Conservation (phyloP, 805 yeast genomes). For the Phaffomyces antillensis region DNA sequence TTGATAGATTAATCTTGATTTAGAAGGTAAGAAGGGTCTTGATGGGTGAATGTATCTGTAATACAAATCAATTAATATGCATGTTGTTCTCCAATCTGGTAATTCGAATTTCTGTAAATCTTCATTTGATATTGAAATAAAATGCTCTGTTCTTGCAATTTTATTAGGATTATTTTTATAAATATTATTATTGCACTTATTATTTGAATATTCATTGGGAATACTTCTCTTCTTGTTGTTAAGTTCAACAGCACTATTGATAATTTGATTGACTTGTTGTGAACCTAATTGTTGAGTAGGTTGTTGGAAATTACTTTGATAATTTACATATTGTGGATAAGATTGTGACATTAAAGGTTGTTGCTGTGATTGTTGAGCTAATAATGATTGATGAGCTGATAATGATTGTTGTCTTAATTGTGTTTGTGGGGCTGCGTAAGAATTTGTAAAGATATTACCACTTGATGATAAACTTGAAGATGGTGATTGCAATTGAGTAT, state of each 20-base stretch:
- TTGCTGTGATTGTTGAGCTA: too few relatives aligned
- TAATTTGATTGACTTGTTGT: neutral
- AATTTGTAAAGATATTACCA: neutral
- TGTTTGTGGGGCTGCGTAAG: neutral
- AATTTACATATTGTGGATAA: neutral
- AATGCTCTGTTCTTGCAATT: slow-evolving; percentile 9
- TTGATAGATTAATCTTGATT: slow-evolving; percentile 24
- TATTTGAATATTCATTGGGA: too few relatives aligned
- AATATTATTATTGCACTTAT: neutral
- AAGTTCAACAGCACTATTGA: too few relatives aligned
- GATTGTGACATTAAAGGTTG: neutral
- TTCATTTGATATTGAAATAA: slow-evolving; percentile 21
- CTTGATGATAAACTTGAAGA: neutral
- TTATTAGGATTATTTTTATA: neutral
- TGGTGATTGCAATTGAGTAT: neutral
- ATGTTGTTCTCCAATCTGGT: slow-evolving; percentile 30
- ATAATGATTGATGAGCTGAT: neutral
- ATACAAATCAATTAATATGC: slow-evolving; percentile 30
- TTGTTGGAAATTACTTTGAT: neutral
- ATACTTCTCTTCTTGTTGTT: too few relatives aligned
- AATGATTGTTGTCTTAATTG: too few relatives aligned
- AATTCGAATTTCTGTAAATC: slow-evolving; percentile 28
- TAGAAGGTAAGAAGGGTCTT: slow-evolving; percentile 31
- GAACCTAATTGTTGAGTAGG: neutral
- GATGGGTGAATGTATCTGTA: slow-evolving; percentile 35